These are phyloP conservation scores for Penicillium sp. DNA, from an alignment of 2,329 filamentous ascomycete species.

Conservation along the genomic window DNA sequence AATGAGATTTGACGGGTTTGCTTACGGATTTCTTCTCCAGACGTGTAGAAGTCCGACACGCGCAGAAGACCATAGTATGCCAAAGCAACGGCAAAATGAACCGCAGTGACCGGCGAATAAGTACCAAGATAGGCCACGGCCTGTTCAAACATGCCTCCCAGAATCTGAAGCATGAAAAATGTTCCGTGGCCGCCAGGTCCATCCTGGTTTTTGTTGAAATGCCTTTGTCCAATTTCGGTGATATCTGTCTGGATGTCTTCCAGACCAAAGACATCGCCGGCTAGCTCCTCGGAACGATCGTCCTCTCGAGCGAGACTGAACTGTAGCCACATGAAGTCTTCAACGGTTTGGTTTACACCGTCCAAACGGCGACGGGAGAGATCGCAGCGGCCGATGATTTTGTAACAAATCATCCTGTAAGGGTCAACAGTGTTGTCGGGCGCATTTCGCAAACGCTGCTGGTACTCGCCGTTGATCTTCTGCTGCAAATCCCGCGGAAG, in stretches of 20 bases:
- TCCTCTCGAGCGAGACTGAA: constrained; percentile 63
- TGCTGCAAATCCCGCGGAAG: constrained; percentile 77
- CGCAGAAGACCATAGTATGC: constrained; percentile 86
- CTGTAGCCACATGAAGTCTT: constrained; percentile 68
- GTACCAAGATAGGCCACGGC: constrained; percentile 87
- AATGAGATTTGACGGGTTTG: constrained; percentile 9
- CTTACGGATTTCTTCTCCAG: constrained; percentile 66
- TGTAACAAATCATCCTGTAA: constrained; percentile 96
- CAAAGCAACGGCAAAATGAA: constrained; percentile 89
- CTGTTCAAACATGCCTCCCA: constrained; percentile 91
- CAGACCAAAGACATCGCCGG: constrained; percentile 62
- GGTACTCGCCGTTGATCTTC: constrained; percentile 86
- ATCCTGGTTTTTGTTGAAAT: constrained; percentile 81
- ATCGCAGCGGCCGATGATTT: constrained; percentile 81
- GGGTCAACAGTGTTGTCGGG: constrained; percentile 87
- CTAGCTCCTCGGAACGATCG: constrained; percentile 59
- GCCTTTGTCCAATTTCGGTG: constrained; percentile 81
- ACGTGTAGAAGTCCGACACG: constrained; percentile 74
- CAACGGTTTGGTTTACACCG: constrained; percentile 57
- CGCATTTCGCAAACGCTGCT: constrained; percentile 77
- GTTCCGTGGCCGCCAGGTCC: constrained; percentile 79
- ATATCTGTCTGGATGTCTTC: constrained; percentile 75
- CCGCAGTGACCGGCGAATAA: constrained; percentile 87
- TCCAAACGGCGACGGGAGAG: constrained; percentile 58
- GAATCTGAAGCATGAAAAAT: constrained; percentile 87